Conservation (phyloP, 2,329 filamentous ascomycete genomes). For the Penicillium sp. region DNA sequence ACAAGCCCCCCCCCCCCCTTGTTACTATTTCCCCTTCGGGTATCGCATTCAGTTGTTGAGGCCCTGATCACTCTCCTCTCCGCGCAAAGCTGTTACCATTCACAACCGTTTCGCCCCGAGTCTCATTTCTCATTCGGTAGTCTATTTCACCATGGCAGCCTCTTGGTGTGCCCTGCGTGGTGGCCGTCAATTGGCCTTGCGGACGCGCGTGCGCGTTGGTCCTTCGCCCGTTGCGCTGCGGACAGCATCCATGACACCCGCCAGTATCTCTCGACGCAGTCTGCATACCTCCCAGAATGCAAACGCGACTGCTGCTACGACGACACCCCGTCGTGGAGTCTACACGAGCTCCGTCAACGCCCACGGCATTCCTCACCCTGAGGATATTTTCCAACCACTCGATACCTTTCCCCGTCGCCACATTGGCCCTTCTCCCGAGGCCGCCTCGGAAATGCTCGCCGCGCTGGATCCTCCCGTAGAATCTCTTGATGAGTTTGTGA, state of each 20-base stretch:
- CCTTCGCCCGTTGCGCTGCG: conserved; percentile 20
- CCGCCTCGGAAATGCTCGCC: conserved; percentile 72
- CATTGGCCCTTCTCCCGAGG: conserved; percentile 71
- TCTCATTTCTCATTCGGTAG: conserved; percentile 5
- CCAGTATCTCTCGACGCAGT: conserved; percentile 26
- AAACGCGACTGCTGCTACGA: not conserved
- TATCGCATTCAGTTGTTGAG: conserved; percentile 5
- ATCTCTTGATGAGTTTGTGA: conserved; percentile 74
- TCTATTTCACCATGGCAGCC: conserved; percentile 25
- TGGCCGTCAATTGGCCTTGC: conserved; percentile 32
- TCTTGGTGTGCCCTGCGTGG: conserved; percentile 32
- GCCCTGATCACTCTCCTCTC: not conserved
- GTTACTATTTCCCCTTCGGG: not conserved
- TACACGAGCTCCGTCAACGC: conserved; percentile 89
- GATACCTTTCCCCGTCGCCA: conserved; percentile 71
- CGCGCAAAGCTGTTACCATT: too few species aligned
- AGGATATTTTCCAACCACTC: conserved; percentile 42
- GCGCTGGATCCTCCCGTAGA: conserved; percentile 66
- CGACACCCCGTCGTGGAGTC: conserved; percentile 45
- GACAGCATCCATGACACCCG: conserved; percentile 23
- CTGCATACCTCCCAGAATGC: conserved; percentile 26
- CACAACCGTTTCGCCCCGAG: too few species aligned
- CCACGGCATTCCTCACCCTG: conserved; percentile 52
- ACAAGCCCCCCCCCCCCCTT: not conserved
- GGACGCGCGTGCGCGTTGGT: conserved; percentile 24